phyloP scores from a whole-genome alignment of 2,329 filamentous ascomycete species.

The Diaporthe sp. region DNA sequence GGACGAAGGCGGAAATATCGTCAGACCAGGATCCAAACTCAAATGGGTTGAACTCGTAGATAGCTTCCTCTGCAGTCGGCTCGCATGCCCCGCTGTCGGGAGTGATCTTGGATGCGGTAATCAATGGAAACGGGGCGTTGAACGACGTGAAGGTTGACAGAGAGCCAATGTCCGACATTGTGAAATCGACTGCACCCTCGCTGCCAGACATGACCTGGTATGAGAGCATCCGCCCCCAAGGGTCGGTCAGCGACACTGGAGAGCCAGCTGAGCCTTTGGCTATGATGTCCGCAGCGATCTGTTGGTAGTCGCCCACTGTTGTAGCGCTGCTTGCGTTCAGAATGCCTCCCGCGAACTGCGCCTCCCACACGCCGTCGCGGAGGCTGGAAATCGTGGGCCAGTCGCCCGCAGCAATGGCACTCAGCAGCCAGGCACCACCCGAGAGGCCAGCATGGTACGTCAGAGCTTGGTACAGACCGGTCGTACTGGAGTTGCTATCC shows the following conservation, averaged over 20 bases:
- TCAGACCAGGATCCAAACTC: conserved; percentile 61
- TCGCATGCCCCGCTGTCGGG: conserved; percentile 38
- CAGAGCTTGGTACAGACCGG: conserved; percentile 43
- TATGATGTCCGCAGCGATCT: conserved; percentile 33
- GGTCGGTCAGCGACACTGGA: conserved; percentile 37
- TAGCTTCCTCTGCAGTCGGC: conserved; percentile 47
- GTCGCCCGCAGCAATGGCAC: conserved; percentile 41
- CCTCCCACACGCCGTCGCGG: conserved; percentile 32
- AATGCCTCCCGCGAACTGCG: conserved; percentile 35
- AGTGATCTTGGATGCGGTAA: conserved; percentile 42
- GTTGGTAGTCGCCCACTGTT: conserved; percentile 12
- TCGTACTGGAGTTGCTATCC: conserved; percentile 41
- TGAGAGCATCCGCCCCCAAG: conserved; percentile 36
- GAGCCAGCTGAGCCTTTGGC: conserved; percentile 33
- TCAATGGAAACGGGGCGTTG: conserved; percentile 43
- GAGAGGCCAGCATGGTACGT: conserved; percentile 44
- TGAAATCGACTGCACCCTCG: conserved; percentile 24
- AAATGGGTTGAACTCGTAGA: conserved; percentile 60
- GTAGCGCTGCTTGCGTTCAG: conserved; percentile 25
- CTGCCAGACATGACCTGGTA: conserved; percentile 38
- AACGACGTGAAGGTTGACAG: conserved; percentile 36
- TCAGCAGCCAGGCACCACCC: conserved; percentile 45
- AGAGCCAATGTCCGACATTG: conserved; percentile 28
- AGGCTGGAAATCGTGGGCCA: conserved; percentile 42
- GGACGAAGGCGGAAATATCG: conserved; percentile 54